Evolutionary conservation across 1,139 yeast genomes (phyloP), one percentile per base, ranked within the genome.

Genomic region (Candida sp.): DNA sequence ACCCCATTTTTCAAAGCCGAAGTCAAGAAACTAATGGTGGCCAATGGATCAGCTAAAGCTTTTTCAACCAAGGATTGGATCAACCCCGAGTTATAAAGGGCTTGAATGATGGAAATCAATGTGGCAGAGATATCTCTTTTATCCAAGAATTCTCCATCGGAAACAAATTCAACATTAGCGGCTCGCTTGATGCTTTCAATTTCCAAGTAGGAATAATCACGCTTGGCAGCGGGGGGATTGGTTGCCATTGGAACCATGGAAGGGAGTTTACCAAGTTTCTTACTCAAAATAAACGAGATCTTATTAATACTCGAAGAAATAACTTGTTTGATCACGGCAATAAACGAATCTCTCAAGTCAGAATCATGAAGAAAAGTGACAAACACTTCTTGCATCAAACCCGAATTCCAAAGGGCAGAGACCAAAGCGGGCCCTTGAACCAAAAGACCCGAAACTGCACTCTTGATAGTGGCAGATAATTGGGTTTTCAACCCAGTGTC

Each of bases 381-480:
- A 60, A 70, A 70, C 43, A 72, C 53, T 39, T 61, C 61, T 44
- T 61, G 61, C 44, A 73, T 47, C 51, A 72, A 64, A 49, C 77
- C 77, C 39, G 78, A 72, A 55, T 70, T 59, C 70, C 68, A 72
- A 49, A 73, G 52, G 47, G 76, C 77, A 49, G 60, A 56, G 51
- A 73, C 58, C 55, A 73, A 72, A 45, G 71, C 61, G 44, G 77
- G 75, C 48, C 72, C 78, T 50, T 70, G 66, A 39, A 66, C 70
- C 50, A 72, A 43, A 41, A 70, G 69, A 42, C 68, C 63, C 49
- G 60, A 58, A 45, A 72, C 44, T 38, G 74, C 64, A 36, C 64
- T 45, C 59, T 69, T 63, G 48, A 64, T 56, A 44, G 71, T 60
- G 35, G 55, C 45, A 35, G 49, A 47, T 30, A 73, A 45, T 37